A percentile compares a stretch with the other conserved stretches of the same genome.
Evolutionary conservation across 495 filamentous ascomycete species (phyloP).

Genomic region (Aspergillus nanangensis): DNA sequence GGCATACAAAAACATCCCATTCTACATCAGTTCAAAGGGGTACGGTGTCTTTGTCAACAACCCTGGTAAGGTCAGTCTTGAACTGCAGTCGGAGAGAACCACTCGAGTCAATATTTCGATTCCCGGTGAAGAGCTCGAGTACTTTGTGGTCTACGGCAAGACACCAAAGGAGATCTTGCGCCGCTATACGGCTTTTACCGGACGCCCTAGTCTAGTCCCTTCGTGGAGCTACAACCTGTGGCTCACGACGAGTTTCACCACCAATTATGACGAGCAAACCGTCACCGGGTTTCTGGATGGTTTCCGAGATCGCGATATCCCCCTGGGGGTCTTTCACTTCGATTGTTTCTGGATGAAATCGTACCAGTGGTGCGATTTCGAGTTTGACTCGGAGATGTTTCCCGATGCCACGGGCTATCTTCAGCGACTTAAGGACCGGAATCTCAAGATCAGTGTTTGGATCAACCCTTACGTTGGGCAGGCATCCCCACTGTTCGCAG

Average conservation of each 20-base stretch:
- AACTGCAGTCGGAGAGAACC: conserved; percentile 64
- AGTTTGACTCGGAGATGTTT: conserved; percentile 64
- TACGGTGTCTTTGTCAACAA: conserved; percentile 71
- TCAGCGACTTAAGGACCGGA: conserved; percentile 55
- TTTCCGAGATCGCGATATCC: conserved; percentile 60
- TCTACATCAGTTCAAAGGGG: conserved; percentile 62
- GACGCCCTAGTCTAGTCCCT: conserved; percentile 54
- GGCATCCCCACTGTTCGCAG: conserved; percentile 58
- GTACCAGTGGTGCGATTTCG: conserved; percentile 73
- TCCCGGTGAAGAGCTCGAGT: conserved; percentile 54
- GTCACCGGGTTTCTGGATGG: conserved; percentile 64
- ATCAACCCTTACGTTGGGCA: conserved; percentile 69
- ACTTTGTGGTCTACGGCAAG: conserved; percentile 62
- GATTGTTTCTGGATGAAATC: conserved; percentile 65
- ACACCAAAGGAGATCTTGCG: conserved; percentile 63
- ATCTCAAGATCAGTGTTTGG: conserved; percentile 65
- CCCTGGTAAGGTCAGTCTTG: conserved; percentile 54
- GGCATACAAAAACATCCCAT: conserved; percentile 71
- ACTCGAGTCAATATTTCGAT: conserved; percentile 61
- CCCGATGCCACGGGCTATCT: conserved; percentile 63
- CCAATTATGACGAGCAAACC: conserved; percentile 63
- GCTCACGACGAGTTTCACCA: conserved; percentile 68
- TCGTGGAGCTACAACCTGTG: conserved; percentile 69
- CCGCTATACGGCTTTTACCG: conserved; percentile 59
- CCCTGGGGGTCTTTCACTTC: conserved; percentile 67